Conservation (phyloP, 495 filamentous ascomycete genomes). For the Penicillium riverlandense region DNA sequence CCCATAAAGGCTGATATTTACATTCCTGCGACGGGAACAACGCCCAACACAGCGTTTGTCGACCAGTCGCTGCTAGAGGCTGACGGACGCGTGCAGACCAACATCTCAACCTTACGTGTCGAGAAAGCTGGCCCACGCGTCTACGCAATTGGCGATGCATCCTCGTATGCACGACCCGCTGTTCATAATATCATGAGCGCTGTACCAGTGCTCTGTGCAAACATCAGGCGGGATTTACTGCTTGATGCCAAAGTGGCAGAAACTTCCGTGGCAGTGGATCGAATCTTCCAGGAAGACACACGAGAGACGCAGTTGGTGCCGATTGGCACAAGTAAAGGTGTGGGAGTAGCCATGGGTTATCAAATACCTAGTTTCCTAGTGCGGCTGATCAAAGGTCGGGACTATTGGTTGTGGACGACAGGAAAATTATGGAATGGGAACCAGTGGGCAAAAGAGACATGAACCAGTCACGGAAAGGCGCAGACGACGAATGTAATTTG, state of each 20-base stretch:
- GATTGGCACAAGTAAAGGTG: conserved; percentile 44
- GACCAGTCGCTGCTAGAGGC: conserved; percentile 21
- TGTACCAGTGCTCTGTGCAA: conserved; percentile 34
- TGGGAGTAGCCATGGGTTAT: conserved; percentile 49
- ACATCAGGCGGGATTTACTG: conserved; percentile 36
- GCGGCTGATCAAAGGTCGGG: conserved; percentile 54
- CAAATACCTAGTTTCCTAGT: conserved; percentile 47
- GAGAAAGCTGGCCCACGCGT: conserved; percentile 39
- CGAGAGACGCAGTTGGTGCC: conserved; percentile 47
- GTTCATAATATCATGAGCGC: conserved; percentile 31
- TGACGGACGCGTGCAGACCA: conserved; percentile 33
- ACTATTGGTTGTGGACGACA: conserved; percentile 51
- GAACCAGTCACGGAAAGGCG: background rate
- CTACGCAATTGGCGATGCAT: conserved; percentile 41
- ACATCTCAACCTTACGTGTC: conserved; percentile 36
- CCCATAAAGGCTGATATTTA: conserved; percentile 38
- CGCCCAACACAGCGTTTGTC: conserved; percentile 39
- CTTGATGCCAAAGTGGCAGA: conserved; percentile 4
- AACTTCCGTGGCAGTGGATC: conserved; percentile 6
- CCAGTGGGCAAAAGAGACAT: conserved; percentile 42
- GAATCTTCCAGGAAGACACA: conserved; percentile 28
- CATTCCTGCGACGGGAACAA: conserved; percentile 40
- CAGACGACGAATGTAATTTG: too few relatives aligned
- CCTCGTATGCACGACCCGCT: conserved; percentile 20
- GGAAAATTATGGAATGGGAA: conserved; percentile 42